These are phyloP conservation scores for Myochromella boudieri DNA, from an alignment of 768 basidiomycete species.

Conservation along the genomic window DNA sequence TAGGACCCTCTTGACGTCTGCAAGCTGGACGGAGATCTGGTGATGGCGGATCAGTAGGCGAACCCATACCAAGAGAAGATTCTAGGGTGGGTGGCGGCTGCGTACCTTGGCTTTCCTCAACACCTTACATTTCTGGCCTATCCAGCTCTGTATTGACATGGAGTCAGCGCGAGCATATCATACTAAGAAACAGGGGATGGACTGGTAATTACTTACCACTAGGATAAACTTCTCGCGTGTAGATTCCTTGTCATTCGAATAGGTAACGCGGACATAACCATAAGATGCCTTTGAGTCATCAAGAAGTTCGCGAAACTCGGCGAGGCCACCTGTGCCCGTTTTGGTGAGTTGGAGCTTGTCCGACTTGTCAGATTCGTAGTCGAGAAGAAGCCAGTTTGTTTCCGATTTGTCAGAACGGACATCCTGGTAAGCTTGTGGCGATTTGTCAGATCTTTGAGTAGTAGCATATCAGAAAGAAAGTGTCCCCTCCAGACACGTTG, in stretches of 20 bases:
- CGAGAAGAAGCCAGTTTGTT: constrained; percentile 87
- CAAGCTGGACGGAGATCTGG: constrained; percentile 89
- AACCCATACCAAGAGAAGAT: constrained; percentile 12
- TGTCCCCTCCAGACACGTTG: neutral
- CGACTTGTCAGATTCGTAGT: constrained; percentile 83
- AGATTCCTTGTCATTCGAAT: constrained; percentile 85
- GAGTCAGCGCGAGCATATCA: too few relatives aligned
- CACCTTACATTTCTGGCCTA: constrained; percentile 78
- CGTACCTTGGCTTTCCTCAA: constrained; percentile 91
- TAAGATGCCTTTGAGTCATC: constrained; percentile 78
- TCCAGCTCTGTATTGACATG: constrained; percentile 74
- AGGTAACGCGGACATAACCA: constrained; percentile 82
- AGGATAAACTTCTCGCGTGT: constrained; percentile 88
- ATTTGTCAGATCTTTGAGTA: constrained; percentile 23
- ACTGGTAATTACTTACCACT: constrained; percentile 50
- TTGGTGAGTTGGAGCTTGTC: constrained; percentile 78
- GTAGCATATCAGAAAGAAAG: constrained; percentile 9
- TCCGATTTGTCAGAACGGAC: constrained; percentile 84
- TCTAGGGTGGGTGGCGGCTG: constrained; percentile 10
- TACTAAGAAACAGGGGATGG: too few relatives aligned
- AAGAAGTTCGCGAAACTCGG: constrained; percentile 71
- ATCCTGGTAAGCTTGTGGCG: constrained; percentile 74
- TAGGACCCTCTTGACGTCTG: constrained; percentile 83
- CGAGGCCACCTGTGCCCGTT: constrained; percentile 79
- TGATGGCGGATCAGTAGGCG: constrained; percentile 27